Evolutionary conservation across 2,329 filamentous ascomycete species (phyloP), one percentile per base, ranked within the genome.

Genomic region (Diaporthe destruens): DNA sequence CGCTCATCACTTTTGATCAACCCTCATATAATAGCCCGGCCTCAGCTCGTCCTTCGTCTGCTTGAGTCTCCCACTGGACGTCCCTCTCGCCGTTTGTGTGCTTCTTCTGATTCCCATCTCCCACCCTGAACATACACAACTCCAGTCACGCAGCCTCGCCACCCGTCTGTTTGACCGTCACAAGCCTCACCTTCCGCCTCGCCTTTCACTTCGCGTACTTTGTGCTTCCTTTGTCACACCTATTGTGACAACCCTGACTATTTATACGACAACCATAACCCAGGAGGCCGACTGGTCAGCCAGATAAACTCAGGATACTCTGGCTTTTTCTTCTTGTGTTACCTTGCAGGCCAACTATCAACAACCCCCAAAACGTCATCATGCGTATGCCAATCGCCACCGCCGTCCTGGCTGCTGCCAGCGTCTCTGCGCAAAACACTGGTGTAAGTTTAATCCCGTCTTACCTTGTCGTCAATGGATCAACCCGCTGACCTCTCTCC

Each of bases 371-470:
- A 11, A 39, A 66, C 32, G 9, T 29, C 61, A 74, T 70, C 18
- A 74, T 74, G 72, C 53, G 51, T 18, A 36, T 47, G 32, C 39
- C 49, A 42, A 70, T 42, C 6, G 42, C 51, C 25, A 18, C 56
- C 23, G 53, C 44, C 23, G 9, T 66, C 23, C 47, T 73, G 36
- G 20, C 71, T 57, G 67, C 73, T 44, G 53, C 32, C 44, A 51
- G 59, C 39, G 59, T 42, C 44, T 56, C 54, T 16, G 70, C 70
- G 8, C 70, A 72, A 32, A 8, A 39, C 34, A 56, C 73, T 29
- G 71, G 67, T 23, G 68, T 71, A 49, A 49, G 73, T 65, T 16
- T 47, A 25, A 23, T 6, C 56, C 11, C 1, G 29, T 23, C n/a
- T n/a, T 29, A n/a, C n/a, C 32, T n/a, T n/a, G 23, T 18, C 16